phyloP scores from a whole-genome alignment of 2,329 filamentous ascomycete genomes.

The Ophiocordyceps camponoti-rufipedis region DNA sequence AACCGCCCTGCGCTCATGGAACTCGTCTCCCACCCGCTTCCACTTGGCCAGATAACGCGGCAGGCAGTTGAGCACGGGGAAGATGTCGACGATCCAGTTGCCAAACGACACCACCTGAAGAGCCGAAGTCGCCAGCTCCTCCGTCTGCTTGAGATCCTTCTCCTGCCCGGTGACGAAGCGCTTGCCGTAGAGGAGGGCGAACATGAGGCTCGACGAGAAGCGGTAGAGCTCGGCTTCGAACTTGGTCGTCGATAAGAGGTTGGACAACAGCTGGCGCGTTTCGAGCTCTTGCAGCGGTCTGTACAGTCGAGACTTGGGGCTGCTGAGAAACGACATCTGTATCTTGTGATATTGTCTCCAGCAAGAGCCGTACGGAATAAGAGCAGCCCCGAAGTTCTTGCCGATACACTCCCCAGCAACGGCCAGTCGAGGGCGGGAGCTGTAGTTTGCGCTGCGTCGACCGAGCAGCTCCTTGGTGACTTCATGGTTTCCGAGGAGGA shows the following conservation, averaged over 20 bases:
- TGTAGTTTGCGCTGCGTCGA: constrained; percentile 5
- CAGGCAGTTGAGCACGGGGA: constrained; percentile 22
- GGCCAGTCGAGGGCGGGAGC: constrained; percentile 10
- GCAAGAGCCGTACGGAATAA: constrained; percentile 21
- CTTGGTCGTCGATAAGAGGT: constrained; percentile 16
- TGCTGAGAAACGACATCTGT: constrained; percentile 14
- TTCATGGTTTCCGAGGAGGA: constrained; percentile 6
- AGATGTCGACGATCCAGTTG: constrained; percentile 19
- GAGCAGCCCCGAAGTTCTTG: constrained; percentile 18
- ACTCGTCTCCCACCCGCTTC: constrained; percentile 13
- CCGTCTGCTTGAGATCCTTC: constrained; percentile 7
- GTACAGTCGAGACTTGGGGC: constrained; percentile 15
- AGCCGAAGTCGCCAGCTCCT: constrained; percentile 9
- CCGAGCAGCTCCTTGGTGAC: constrained; percentile 7
- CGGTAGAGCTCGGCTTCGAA: constrained; percentile 15
- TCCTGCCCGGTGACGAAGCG: constrained; percentile 12
- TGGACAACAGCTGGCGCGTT: constrained; percentile 22
- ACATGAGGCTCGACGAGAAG: constrained; percentile 17
- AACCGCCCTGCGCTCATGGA: constrained; percentile 15
- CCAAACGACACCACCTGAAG: constrained; percentile 11
- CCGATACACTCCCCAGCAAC: constrained; percentile 14
- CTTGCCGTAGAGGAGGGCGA: constrained; percentile 17
- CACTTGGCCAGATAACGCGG: constrained; percentile 17
- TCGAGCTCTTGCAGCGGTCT: constrained; percentile 25
- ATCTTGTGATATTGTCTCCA: constrained; percentile 20